These are phyloP conservation scores for Lasiodiplodia sp. DNA, from an alignment of 2,329 filamentous ascomycete species.

Conservation along the genomic window DNA sequence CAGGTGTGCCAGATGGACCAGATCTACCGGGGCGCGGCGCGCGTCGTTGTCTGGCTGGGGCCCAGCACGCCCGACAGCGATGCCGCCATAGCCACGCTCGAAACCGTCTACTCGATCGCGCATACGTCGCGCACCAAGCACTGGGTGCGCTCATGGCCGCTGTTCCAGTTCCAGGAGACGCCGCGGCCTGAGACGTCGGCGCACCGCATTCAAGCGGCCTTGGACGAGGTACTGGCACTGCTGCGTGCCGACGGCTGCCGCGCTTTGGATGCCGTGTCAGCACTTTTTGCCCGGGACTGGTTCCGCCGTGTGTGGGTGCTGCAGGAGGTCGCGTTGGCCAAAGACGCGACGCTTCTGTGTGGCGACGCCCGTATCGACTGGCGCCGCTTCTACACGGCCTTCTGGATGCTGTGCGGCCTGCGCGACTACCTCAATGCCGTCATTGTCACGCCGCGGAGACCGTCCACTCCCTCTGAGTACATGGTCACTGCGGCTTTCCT, in stretches of 20 bases:
- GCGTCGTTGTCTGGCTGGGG: slow-evolving; percentile 33
- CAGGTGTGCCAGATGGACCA: slow-evolving; percentile 30
- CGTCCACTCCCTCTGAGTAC: background rate
- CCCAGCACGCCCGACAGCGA: slow-evolving; percentile 31
- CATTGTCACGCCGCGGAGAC: background rate
- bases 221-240: slow-evolving; percentile 4
- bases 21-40: slow-evolving; percentile 30
- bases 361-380: background rate
- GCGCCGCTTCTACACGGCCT: slow-evolving; percentile 7
- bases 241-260: slow-evolving; percentile 5
- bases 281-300: slow-evolving; percentile 27
- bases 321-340: slow-evolving; percentile 31
- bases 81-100: slow-evolving; percentile 28
- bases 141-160: slow-evolving; percentile 12
- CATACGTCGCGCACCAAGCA: background rate
- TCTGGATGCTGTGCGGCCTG: slow-evolving; percentile 28
- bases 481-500: slow-evolving; percentile 4
- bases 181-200: background rate
- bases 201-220: background rate
- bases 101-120: slow-evolving; percentile 17
- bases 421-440: slow-evolving; percentile 19
- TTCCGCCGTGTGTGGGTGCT: slow-evolving; percentile 34
- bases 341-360: background rate
- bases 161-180: slow-evolving; percentile 3
- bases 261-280: background rate